Percentiles rank a stretch among this genome's conserved stretches.
Evolutionary conservation across 2,329 filamentous ascomycete species (phyloP).

Genomic region (Hysterium pulicare): DNA sequence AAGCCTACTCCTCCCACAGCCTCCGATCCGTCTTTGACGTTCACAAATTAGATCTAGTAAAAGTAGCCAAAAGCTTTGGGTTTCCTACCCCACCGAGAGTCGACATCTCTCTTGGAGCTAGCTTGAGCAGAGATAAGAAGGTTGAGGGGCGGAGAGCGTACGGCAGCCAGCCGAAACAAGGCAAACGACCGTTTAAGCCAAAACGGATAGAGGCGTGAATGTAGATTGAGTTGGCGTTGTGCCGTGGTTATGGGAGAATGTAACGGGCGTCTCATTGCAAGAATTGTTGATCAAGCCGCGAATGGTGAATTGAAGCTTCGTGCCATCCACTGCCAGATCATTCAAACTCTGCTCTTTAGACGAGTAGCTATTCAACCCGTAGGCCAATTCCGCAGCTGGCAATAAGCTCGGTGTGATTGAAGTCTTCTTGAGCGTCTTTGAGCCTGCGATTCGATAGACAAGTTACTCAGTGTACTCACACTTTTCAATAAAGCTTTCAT

Average conservation of each 20-base stretch:
- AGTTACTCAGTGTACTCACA: too few species aligned
- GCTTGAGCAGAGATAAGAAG: constrained; percentile 69
- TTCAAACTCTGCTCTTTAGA: too few species aligned
- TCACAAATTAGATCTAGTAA: constrained; percentile 75
- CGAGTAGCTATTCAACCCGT: too few species aligned
- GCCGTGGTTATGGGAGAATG: too few species aligned
- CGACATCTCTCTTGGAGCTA: constrained; percentile 73
- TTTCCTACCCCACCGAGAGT: constrained; percentile 74
- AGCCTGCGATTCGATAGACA: not conserved
- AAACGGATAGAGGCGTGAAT: constrained; percentile 22
- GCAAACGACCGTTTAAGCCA: constrained; percentile 51
- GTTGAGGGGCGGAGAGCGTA: constrained; percentile 65
- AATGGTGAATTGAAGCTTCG: too few species aligned
- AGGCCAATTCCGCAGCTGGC: too few species aligned
- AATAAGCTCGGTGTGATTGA: constrained; percentile 1
- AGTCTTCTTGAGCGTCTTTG: not conserved
- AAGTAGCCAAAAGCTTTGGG: constrained; percentile 81
- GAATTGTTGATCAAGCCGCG: too few species aligned
- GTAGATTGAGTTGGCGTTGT: not conserved
- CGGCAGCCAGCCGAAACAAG: constrained; percentile 73
- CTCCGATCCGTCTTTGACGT: constrained; percentile 82
- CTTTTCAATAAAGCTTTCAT: too few species aligned
- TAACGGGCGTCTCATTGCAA: too few species aligned
- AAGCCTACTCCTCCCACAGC: constrained; percentile 88
- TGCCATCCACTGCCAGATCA: too few species aligned